These are phyloP conservation scores for Amanita exitialis DNA, from an alignment of 768 basidiomycete species.

Conservation along the genomic window DNA sequence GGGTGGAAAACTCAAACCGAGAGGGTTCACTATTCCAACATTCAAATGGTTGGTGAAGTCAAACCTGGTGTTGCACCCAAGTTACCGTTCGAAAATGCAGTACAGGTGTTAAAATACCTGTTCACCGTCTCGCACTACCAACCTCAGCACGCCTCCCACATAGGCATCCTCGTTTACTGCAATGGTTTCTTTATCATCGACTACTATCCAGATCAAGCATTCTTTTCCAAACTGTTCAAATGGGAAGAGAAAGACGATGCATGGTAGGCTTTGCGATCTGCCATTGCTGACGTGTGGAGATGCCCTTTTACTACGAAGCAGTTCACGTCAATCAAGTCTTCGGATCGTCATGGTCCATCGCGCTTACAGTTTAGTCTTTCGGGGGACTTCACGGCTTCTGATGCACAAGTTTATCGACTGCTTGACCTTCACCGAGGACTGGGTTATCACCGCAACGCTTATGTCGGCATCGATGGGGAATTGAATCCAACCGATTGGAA, in stretches of 20 bases:
- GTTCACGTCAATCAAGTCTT: not conserved
- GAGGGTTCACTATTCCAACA: not conserved
- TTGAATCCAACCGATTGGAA: not conserved
- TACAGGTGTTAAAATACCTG: not conserved
- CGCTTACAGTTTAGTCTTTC: not conserved
- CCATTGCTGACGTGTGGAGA: not conserved
- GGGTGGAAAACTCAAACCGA: not conserved
- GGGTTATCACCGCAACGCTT: not conserved
- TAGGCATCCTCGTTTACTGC: not conserved
- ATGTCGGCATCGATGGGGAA: not conserved
- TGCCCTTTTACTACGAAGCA: not conserved
- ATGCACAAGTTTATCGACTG: not conserved
- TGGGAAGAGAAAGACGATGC: not conserved
- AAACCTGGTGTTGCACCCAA: not conserved
- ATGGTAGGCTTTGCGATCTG: not conserved
- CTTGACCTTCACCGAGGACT: slow-evolving; percentile 1
- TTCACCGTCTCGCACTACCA: not conserved
- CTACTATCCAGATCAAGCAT: not conserved
- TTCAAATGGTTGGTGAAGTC: not conserved
- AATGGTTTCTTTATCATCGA: slow-evolving; percentile 1
- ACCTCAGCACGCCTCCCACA: not conserved
- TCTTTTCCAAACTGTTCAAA: not conserved
- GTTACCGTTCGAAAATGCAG: not conserved
- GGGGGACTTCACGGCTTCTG: not conserved
- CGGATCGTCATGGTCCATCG: not conserved